Evolutionary conservation across 139 green algal species (phyloP).

Genomic region (Ostreobium quekettii): DNA sequence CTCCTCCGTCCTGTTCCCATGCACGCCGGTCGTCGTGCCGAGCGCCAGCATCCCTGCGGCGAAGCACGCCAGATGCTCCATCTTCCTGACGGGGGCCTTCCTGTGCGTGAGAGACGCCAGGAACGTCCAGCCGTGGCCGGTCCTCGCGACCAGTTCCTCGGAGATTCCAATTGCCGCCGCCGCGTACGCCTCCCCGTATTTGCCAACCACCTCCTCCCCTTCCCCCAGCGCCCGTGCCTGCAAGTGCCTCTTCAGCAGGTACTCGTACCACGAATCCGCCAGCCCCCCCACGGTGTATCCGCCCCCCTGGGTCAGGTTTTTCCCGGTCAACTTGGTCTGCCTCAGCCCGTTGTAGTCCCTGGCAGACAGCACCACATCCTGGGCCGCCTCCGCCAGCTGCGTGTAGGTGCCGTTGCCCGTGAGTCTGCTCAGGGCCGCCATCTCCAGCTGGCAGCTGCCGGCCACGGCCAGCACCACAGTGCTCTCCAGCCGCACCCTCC

Average conservation of each 20-base stretch:
- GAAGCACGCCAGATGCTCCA: constrained; percentile 86
- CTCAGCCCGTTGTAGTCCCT: constrained; percentile 48
- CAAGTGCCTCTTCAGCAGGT: constrained; percentile 78
- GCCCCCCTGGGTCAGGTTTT: constrained; percentile 51
- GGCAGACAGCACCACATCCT: constrained; percentile 36
- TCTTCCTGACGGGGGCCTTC: constrained; percentile 20
- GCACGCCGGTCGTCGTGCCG: constrained; percentile 32
- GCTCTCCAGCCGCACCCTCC: neutral
- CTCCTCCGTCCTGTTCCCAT: constrained; percentile 18
- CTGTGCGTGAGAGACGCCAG: neutral
- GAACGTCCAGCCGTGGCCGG: neutral
- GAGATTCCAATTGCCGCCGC: neutral
- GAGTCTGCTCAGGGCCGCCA: constrained; percentile 36
- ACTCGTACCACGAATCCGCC: constrained; percentile 66
- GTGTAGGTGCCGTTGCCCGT: constrained; percentile 27
- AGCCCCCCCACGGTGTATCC: constrained; percentile 49
- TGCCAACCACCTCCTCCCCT: neutral
- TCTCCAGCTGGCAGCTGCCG: constrained; percentile 72
- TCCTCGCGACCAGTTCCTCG: neutral
- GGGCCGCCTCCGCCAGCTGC: neutral
- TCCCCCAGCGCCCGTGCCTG: constrained; percentile 18
- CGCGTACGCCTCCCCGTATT: neutral
- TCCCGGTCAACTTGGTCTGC: constrained; percentile 44
- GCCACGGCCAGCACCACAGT: constrained; percentile 55
- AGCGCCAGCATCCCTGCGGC: constrained; percentile 71